These are phyloP conservation scores for Colletotrichum simmondsii DNA, from an alignment of 2,329 filamentous ascomycete genomes.

Conservation along the genomic window DNA sequence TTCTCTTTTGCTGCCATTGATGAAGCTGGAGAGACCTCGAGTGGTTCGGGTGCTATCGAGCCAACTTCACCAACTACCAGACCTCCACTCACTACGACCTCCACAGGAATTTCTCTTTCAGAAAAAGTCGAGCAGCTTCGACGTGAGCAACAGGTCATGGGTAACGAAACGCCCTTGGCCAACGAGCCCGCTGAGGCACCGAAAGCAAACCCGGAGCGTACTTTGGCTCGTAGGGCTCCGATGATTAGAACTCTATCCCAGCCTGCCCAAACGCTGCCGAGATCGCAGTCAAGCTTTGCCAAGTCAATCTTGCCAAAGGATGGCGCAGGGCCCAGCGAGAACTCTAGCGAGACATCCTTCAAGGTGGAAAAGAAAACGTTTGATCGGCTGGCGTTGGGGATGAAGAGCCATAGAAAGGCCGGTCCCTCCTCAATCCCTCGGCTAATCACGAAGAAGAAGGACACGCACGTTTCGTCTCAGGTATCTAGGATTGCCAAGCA, in stretches of 20 bases:
- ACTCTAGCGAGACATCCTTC: slow-evolving; percentile 50
- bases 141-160: slow-evolving; percentile 55
- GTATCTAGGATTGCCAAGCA: slow-evolving; percentile 94
- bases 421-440: slow-evolving; percentile 86
- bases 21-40: slow-evolving; percentile 3
- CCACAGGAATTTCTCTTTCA: slow-evolving; percentile 44
- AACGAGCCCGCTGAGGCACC: slow-evolving; percentile 38
- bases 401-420: slow-evolving; percentile 69
- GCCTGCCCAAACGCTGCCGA: slow-evolving; percentile 57
- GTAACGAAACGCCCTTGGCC: slow-evolving; percentile 42
- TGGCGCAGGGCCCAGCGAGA: slow-evolving; percentile 42
- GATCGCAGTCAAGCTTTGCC: slow-evolving; percentile 55
- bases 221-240: slow-evolving; percentile 58
- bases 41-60: not conserved
- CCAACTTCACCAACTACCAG: slow-evolving; percentile 3
- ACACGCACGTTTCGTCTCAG: slow-evolving; percentile 84
- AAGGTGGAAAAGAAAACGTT: slow-evolving; percentile 80
- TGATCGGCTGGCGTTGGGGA: slow-evolving; percentile 74
- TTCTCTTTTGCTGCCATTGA: slow-evolving; percentile 20
- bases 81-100: slow-evolving; percentile 15
- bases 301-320: slow-evolving; percentile 53
- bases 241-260: slow-evolving; percentile 65
- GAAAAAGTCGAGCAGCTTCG: slow-evolving; percentile 64
- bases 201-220: slow-evolving; percentile 46
- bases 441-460: slow-evolving; percentile 80